A percentile compares a stretch with the other conserved stretches of the same genome.
Conservation (phyloP, 768 basidiomycete genomes). For the Naganishia onofrii region DNA sequence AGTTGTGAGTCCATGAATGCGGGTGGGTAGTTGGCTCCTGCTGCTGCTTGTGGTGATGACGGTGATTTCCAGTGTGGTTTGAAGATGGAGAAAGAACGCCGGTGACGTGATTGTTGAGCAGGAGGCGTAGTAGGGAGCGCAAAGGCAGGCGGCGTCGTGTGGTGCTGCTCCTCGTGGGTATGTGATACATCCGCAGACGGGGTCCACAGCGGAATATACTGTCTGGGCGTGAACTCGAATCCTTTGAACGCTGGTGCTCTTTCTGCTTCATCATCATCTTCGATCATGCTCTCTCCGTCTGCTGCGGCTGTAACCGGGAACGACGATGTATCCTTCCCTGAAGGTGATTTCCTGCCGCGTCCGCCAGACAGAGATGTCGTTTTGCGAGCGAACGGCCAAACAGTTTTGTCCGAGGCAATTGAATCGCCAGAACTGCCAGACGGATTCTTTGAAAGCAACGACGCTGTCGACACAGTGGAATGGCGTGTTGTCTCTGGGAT, state of each 20-base stretch:
- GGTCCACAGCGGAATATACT: constrained; percentile 6
- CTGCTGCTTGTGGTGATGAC: not conserved
- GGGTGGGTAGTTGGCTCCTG: not conserved
- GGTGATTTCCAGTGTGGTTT: not conserved
- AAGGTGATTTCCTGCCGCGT: not conserved
- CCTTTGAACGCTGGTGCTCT: not conserved
- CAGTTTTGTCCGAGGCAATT: not conserved
- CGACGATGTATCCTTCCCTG: not conserved
- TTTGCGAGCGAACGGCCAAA: constrained; percentile 16
- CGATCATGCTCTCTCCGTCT: not conserved
- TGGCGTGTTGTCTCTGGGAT: not conserved
- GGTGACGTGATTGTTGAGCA: constrained; percentile 4
- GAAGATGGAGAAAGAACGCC: constrained; percentile 11
- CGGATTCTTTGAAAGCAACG: not conserved
- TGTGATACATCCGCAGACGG: not conserved
- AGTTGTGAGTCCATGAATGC: not conserved
- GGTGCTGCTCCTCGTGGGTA: too few species aligned
- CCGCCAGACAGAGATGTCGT: not conserved
- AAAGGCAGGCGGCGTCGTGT: not conserved
- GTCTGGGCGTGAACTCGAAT: constrained; percentile 6
- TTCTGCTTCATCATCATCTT: not conserved
- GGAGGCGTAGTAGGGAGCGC: not conserved
- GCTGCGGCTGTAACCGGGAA: not conserved
- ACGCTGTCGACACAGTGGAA: not conserved
- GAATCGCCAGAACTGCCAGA: not conserved